A percentile compares a stretch with the other conserved stretches of the same genome.
phyloP scores from a whole-genome alignment of 768 basidiomycete genomes.

The Sporobolomyces pararoseus region DNA sequence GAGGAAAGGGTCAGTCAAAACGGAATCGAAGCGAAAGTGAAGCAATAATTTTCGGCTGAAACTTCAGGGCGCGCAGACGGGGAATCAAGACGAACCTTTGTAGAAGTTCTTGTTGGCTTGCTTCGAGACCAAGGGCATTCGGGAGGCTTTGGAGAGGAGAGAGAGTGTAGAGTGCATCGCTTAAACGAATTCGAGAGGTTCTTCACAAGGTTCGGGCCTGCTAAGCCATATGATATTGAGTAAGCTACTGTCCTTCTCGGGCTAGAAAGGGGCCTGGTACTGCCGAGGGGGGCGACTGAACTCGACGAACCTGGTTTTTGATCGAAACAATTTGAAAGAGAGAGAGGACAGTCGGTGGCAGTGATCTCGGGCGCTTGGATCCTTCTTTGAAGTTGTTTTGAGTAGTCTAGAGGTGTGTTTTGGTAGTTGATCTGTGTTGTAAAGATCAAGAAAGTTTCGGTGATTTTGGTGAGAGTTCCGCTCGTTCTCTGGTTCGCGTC shows the following conservation, averaged over 20 bases:
- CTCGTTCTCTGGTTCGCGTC: not conserved
- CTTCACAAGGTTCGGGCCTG: no score
- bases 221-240: no score
- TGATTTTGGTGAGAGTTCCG: not conserved
- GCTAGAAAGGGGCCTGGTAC: no score
- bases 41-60: not conserved
- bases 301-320: not conserved
- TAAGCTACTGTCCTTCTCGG: no score
- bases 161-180: conserved; percentile 57
- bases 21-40: not conserved
- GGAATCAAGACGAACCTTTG: conserved; percentile 61
- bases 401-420: no score
- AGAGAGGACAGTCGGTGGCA: not conserved
- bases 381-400: no score
- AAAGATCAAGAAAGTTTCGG: not conserved
- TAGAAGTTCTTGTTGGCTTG: conserved; percentile 92
- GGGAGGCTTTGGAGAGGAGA: conserved; percentile 76
- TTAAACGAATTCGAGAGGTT: no score
- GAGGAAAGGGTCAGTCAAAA: not conserved
- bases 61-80: not conserved
- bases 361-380: not conserved
- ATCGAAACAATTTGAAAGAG: not conserved
- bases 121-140: conserved; percentile 77
- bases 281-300: no score
- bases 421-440: not conserved